A percentile compares a stretch with the other conserved stretches of the same genome.
phyloP scores from a whole-genome alignment of 140 eudicot genomes.

The Cichorium intybus region DNA sequence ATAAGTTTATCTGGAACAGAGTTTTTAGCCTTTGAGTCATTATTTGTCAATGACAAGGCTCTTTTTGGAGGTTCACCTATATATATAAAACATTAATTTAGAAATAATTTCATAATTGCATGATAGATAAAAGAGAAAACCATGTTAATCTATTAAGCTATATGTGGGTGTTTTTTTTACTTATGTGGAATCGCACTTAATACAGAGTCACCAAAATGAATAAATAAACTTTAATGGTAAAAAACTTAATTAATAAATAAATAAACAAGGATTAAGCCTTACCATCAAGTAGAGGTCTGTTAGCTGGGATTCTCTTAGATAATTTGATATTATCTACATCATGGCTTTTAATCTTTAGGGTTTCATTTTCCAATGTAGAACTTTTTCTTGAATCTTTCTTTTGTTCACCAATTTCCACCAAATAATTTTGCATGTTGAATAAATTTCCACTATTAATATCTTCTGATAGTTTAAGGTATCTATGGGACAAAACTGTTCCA shows the following conservation, averaged over 20 bases:
- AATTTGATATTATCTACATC: conserved; percentile 29
- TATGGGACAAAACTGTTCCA: conserved; percentile 49
- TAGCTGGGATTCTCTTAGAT: conserved; percentile 28
- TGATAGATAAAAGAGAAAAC: neutral
- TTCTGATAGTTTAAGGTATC: conserved; percentile 46
- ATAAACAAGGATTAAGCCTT: conserved; percentile 15
- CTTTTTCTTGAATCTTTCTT: conserved; percentile 21
- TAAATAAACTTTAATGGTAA: neutral
- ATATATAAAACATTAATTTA: conserved; percentile 14
- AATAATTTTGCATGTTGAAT: conserved; percentile 41
- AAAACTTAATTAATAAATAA: conserved; percentile 1
- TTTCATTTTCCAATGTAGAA: conserved; percentile 27
- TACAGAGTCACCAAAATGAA: no score
- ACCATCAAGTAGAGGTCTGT: conserved; percentile 32
- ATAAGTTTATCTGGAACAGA: conserved; percentile 22
- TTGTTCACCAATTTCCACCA: conserved; percentile 58
- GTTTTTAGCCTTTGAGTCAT: conserved; percentile 28
- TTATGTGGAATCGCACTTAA: no score
- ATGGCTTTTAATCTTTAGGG: conserved; percentile 10
- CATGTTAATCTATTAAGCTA: no score
- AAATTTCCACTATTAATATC: conserved; percentile 41
- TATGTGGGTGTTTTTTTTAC: no score
- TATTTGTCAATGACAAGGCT: conserved; percentile 29
- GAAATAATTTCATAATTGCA: neutral
- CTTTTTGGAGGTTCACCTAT: conserved; percentile 32